A percentile compares a stretch with the other conserved stretches of the same genome.
Evolutionary conservation across 257 asterid species (phyloP).

Genomic region (Eucommia ulmoides): DNA sequence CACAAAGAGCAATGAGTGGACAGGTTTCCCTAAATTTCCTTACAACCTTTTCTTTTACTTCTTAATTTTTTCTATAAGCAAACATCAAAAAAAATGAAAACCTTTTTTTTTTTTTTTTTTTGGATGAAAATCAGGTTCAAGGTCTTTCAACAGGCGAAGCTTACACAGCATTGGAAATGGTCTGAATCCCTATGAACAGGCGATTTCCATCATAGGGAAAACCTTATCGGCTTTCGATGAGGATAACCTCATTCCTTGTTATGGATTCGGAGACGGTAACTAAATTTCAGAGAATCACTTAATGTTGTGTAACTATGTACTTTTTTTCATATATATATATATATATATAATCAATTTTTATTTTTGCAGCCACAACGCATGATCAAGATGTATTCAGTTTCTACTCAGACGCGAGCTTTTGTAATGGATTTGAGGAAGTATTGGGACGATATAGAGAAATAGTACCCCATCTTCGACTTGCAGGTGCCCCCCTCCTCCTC

Average conservation of each 20-base stretch:
- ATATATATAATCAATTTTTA: too few species aligned
- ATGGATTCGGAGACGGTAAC: slow-evolving; percentile 41
- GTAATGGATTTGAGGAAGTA: not conserved
- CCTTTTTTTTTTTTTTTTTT: too few species aligned
- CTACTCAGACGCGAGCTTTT: not conserved
- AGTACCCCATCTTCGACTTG: not conserved
- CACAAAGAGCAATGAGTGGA: slow-evolving; percentile 53
- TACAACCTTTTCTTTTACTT: too few species aligned
- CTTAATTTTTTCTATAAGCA: too few species aligned
- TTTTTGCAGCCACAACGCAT: not conserved
- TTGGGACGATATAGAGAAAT: not conserved
- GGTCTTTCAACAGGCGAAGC: slow-evolving; percentile 32
- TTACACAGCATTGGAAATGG: slow-evolving; percentile 29
- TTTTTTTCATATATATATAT: too few species aligned
- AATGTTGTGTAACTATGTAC: too few species aligned
- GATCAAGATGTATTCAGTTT: not conserved
- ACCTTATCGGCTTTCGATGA: slow-evolving; percentile 38
- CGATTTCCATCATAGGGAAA: slow-evolving; percentile 40
- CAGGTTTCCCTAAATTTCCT: slow-evolving; percentile 29
- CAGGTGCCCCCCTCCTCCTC: not conserved
- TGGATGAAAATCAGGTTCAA: slow-evolving; percentile 25
- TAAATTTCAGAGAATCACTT: not conserved
- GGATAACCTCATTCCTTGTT: too few species aligned
- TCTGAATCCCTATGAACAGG: slow-evolving; percentile 38
- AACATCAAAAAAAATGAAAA: too few species aligned